Conservation (phyloP, 2,329 filamentous ascomycete species). For the Alternaria hordeiaustralica region DNA sequence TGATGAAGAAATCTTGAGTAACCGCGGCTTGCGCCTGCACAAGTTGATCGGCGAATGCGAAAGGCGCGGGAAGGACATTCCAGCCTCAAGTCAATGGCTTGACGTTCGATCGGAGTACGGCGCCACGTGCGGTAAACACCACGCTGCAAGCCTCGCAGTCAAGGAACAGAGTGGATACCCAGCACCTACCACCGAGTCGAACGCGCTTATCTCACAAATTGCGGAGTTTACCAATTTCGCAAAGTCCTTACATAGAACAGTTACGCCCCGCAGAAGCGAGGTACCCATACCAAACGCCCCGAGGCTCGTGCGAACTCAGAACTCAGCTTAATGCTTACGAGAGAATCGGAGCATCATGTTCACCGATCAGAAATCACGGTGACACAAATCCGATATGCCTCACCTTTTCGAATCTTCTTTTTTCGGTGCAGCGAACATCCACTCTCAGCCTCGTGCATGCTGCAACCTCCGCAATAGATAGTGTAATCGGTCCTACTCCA, state of each 20-base stretch:
- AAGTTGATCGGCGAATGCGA: slow-evolving; percentile 2
- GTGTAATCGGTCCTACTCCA: slow-evolving; percentile 12
- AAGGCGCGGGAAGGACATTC: background rate
- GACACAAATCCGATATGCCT: slow-evolving; percentile 24
- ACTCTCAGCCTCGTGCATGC: slow-evolving; percentile 14
- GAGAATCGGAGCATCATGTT: slow-evolving; percentile 1
- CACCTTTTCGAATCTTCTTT: slow-evolving; percentile 6
- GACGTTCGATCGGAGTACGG: slow-evolving; percentile 15
- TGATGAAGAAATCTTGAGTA: slow-evolving; percentile 1
- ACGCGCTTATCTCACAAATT: slow-evolving; percentile 20
- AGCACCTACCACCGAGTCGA: slow-evolving; percentile 5
- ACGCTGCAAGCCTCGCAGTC: slow-evolving; percentile 8
- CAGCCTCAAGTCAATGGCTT: slow-evolving; percentile 6
- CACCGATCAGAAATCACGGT: slow-evolving; percentile 25
- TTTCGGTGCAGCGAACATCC: background rate
- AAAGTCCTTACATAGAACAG: background rate
- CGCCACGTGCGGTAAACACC: slow-evolving; percentile 17
- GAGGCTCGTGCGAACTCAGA: background rate
- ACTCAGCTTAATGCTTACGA: slow-evolving; percentile 15
- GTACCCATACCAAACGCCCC: background rate
- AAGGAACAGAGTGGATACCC: slow-evolving; percentile 9
- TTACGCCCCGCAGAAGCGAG: slow-evolving; percentile 8
- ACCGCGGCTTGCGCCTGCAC: background rate
- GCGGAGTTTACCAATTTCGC: slow-evolving; percentile 6
- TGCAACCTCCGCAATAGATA: slow-evolving; percentile 3